Evolutionary conservation across 345 rosid species (phyloP), one percentile per base, ranked within the genome.

Genomic region (Adansonia digitata): DNA sequence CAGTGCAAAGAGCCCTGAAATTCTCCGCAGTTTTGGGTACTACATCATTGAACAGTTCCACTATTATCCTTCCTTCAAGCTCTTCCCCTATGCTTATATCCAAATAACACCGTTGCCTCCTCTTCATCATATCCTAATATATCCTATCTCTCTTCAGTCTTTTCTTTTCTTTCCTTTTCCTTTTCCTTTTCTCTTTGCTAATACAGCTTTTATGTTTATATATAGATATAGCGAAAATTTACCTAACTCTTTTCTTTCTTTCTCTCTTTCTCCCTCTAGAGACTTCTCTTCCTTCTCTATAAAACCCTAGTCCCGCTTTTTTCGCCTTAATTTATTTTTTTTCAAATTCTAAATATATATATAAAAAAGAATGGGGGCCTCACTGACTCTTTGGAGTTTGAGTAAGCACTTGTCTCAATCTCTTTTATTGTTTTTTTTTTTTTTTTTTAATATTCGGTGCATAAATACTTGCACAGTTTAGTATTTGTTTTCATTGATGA

Each of bases 1-100:
- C 97, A 39, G 94, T 91, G 72, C 99, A 95, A 40, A 95, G 93
- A 43, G 96, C 90, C 71, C 99, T 84, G 85, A 93, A 95, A 83
- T 95, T 95, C 78, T 89, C 92, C 2, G 97, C 94, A 26, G 99
- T 95, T 75, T 79, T 89, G 26, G 98, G 99, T 29, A 92, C 94
- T 35, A 93, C 87, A 77, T 95, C 98, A 75, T 80, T 79, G 86
- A 69, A 89, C 55, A 95, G 93, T 88, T 93, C 97, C 56, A 88
- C 86, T 29, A 93, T 84, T 18, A 93, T 86, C 82, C 99, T 88
- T 13, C 99, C 99, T 81, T 93, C 98, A 6, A 93, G 88, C 81
- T 95, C 98, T 5, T 89, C 97, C 1, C 97, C 97, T 48, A 93
- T 88, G 83, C 92, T 84, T 20, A 95, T 84, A 84, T 95, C 99